Evolutionary conservation across 495 filamentous ascomycete genomes (phyloP).

Genomic region (Platismatia glauca): DNA sequence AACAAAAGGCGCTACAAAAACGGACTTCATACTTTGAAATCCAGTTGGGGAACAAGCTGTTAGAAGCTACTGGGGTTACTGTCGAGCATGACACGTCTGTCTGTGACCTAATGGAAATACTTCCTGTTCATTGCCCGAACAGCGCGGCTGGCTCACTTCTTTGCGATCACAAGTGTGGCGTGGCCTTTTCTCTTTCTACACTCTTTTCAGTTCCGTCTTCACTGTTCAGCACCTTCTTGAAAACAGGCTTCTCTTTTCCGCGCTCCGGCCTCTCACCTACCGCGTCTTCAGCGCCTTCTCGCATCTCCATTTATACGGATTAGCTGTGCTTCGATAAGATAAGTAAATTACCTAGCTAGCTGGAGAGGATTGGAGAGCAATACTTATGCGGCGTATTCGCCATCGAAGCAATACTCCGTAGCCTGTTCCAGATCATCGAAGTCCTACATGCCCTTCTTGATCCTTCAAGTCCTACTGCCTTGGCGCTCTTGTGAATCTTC

Average conservation of each 20-base stretch:
- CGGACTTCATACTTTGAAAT: neutral
- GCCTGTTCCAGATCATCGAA: no score
- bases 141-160: neutral
- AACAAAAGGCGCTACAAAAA: neutral
- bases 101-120: neutral
- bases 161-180: neutral
- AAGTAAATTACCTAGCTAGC: no score
- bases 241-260: neutral
- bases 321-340: no score
- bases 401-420: neutral
- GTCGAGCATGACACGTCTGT: neutral
- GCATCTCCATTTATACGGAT: neutral
- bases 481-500: no score
- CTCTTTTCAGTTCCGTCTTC: neutral
- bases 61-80: neutral
- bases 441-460: no score
- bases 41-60: neutral
- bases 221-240: neutral
- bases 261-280: neutral
- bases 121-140: neutral
- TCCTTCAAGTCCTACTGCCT: no score
- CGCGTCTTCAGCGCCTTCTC: neutral
- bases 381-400: no score
- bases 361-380: no score
- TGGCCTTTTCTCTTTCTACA: neutral